Conservation (phyloP, 2,329 filamentous ascomycete genomes). For the Fusarium pseudonygamai region DNA sequence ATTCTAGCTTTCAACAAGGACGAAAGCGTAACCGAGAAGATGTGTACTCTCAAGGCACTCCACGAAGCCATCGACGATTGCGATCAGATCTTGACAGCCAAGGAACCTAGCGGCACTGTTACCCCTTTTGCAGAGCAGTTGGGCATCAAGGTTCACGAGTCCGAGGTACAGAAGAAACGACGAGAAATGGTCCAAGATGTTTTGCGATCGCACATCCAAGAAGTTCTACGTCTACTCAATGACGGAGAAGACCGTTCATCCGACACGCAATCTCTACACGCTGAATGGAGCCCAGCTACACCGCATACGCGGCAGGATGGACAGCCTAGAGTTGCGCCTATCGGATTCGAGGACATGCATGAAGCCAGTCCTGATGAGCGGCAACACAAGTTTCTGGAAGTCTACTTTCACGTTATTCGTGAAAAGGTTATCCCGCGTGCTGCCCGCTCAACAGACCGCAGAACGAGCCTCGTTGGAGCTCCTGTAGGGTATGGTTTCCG, state of each 20-base stretch:
- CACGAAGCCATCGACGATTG: slow-evolving; percentile 53
- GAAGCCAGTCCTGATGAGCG: slow-evolving; percentile 58
- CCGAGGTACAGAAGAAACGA: slow-evolving; percentile 40
- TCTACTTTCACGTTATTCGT: slow-evolving; percentile 61
- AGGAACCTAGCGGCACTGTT: slow-evolving; percentile 26
- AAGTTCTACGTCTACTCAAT: slow-evolving; percentile 59
- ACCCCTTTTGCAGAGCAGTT: slow-evolving; percentile 16
- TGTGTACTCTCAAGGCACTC: slow-evolving; percentile 51
- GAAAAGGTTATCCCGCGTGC: slow-evolving; percentile 51
- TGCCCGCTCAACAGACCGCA: slow-evolving; percentile 40
- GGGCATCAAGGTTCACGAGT: neutral
- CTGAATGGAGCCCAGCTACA: slow-evolving; percentile 30
- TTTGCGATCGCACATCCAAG: slow-evolving; percentile 60
- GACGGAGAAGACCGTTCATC: slow-evolving; percentile 45
- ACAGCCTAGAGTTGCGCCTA: slow-evolving; percentile 22
- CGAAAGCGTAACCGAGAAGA: slow-evolving; percentile 35
- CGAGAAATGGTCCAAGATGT: slow-evolving; percentile 56
- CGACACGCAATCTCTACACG: slow-evolving; percentile 36
- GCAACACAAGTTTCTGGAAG: slow-evolving; percentile 60
- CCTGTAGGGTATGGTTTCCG: slow-evolving; percentile 37
- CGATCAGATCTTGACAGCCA: slow-evolving; percentile 55
- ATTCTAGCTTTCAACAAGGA: slow-evolving; percentile 41
- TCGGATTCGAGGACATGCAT: slow-evolving; percentile 57
- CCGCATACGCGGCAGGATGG: slow-evolving; percentile 7
- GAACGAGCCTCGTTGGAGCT: slow-evolving; percentile 38